These are phyloP conservation scores for Forsythia suspensa DNA, from an alignment of 257 asterid species.

Conservation along the genomic window DNA sequence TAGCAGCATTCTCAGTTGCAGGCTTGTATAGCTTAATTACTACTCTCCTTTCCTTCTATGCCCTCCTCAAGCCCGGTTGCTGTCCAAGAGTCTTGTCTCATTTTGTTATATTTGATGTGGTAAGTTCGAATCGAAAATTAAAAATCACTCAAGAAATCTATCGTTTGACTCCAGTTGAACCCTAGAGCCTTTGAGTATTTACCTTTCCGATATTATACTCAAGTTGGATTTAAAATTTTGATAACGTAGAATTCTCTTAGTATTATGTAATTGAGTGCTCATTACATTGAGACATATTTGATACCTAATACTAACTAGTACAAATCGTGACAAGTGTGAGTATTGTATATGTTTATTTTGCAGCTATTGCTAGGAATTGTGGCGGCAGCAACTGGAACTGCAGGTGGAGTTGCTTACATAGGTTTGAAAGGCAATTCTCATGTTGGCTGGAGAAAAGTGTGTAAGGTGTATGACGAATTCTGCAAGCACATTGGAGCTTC, in stretches of 20 bases:
- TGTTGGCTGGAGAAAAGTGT: constrained; percentile 55
- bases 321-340: not conserved
- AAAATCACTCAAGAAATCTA: not conserved
- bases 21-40: constrained; percentile 38
- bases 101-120: constrained; percentile 46
- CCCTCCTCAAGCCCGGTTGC: constrained; percentile 33
- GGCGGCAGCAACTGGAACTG: constrained; percentile 78
- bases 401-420: constrained; percentile 73
- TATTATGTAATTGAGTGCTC: too few species aligned
- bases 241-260: too few species aligned
- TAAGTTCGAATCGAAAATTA: constrained; percentile 19
- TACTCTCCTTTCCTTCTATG: constrained; percentile 30
- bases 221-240: not conserved
- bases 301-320: not conserved
- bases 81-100: constrained; percentile 33
- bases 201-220: not conserved
- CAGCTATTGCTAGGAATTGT: constrained; percentile 76
- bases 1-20: constrained; percentile 45
- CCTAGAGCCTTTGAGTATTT: too few species aligned
- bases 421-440: constrained; percentile 72
- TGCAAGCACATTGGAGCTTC: constrained; percentile 75
- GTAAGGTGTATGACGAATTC: constrained; percentile 45
- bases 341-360: constrained; percentile 10
- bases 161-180: not conserved
- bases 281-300: not conserved